Evolutionary conservation across 2,329 filamentous ascomycete genomes (phyloP), one percentile per base, ranked within the genome.

Genomic region (Fusarium tanahbumbuense): DNA sequence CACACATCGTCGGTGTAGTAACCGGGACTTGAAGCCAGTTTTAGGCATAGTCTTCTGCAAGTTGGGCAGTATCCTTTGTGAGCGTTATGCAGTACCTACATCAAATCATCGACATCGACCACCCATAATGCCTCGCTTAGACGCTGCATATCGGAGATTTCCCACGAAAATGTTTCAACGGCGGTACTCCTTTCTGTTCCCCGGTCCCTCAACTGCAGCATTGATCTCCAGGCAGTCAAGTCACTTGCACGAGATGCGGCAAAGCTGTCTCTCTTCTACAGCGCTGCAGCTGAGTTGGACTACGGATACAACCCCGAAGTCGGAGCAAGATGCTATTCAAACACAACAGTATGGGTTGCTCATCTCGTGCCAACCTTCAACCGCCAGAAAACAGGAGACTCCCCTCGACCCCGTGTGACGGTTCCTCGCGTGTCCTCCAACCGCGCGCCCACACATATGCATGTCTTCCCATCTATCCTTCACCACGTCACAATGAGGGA

Each of bases 141-240:
- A 67, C 59, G 64, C 70, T 71, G 71, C 72, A 68, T 56, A 61
- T 75, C 73, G 73, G 73, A 75, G 72, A 75, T 75, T 75, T 75
- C 73, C 40, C 68, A 68, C 56, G 56, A 57, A 22, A 22, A 58
- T 61, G 61, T 70, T 68, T 73, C 68, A 71, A 15, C 30, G 56
- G 55, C 44, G 50, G 60, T 40, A 60, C 47, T 44, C 47, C 58
- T 68, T 37, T 67, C 41, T 41, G 15, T 40, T 72, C 58, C 64
- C 64, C 41, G 42, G 52, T 56, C 55, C 44, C 8, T 41, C 32
- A 42, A 52, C 32, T 46, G 48, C 53, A 41, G 69, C 41, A 64
- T 64, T 27, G 34, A 13, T 41, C 18, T 52, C n/a, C 34, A 27
- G 34, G 22, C n/a, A 52, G 23, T 20, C 34, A 42, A 52, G 30